Evolutionary conservation across 2,329 filamentous ascomycete species (phyloP).

Genomic region (Alternaria postmessia): DNA sequence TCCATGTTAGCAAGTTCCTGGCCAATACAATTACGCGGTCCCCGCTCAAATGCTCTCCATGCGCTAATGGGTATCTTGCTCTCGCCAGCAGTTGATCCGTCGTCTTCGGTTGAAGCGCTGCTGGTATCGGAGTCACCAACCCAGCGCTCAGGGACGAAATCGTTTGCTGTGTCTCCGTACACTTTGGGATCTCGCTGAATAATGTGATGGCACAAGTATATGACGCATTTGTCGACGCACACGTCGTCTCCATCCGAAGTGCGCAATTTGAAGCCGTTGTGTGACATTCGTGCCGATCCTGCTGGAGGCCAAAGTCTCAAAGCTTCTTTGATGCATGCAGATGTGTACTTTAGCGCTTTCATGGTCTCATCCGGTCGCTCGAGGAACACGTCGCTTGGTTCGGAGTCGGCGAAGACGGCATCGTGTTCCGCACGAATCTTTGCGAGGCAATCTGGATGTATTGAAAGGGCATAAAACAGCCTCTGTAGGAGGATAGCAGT

Average conservation of each 20-base stretch:
- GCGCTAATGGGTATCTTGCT: slow-evolving; percentile 52
- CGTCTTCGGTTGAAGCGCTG: slow-evolving; percentile 23
- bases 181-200: slow-evolving; percentile 49
- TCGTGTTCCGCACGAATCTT: slow-evolving; percentile 60
- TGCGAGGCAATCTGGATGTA: slow-evolving; percentile 40
- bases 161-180: slow-evolving; percentile 42
- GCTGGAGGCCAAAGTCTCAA: slow-evolving; percentile 63
- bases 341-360: slow-evolving; percentile 60
- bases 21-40: slow-evolving; percentile 65
- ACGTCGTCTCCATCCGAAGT: slow-evolving; percentile 54
- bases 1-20: slow-evolving; percentile 66
- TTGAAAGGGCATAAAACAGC: slow-evolving; percentile 43
- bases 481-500: slow-evolving; percentile 48
- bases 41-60: slow-evolving; percentile 65
- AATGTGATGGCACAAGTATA: slow-evolving; percentile 55
- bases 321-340: slow-evolving; percentile 63
- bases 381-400: slow-evolving; percentile 52
- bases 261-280: slow-evolving; percentile 54
- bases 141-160: slow-evolving; percentile 50
- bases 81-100: slow-evolving; percentile 14
- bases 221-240: slow-evolving; percentile 54
- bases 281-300: slow-evolving; percentile 51
- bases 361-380: slow-evolving; percentile 59
- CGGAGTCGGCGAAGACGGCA: slow-evolving; percentile 58
- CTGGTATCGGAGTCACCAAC: slow-evolving; percentile 47